A percentile compares a stretch with the other conserved stretches of the same genome.
These are phyloP conservation scores for Aschersonia sp. DNA, from an alignment of 2,329 filamentous ascomycete genomes.

Conservation along the genomic window DNA sequence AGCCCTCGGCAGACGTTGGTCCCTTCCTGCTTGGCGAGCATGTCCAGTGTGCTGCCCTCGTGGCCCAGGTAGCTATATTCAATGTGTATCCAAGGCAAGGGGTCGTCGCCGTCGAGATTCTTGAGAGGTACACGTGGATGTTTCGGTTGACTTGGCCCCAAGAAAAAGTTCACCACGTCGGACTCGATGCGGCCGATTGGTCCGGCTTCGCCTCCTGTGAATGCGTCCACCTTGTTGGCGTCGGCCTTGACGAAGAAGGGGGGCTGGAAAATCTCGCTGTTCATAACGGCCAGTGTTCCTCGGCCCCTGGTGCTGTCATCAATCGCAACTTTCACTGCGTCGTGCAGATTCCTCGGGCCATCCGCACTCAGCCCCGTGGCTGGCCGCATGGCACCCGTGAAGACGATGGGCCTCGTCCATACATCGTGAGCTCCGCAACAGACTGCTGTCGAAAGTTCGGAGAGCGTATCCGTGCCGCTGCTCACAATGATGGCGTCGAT, in stretches of 20 bases:
- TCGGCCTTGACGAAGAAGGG: slow-evolving; percentile 48
- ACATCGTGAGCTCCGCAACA: not conserved
- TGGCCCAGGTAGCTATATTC: slow-evolving; percentile 36
- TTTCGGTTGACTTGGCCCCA: slow-evolving; percentile 22
- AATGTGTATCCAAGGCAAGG: slow-evolving; percentile 39
- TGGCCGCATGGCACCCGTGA: slow-evolving; percentile 49
- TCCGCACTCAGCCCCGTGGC: slow-evolving; percentile 48
- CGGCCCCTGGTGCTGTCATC: slow-evolving; percentile 28
- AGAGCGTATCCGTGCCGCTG: slow-evolving; percentile 51
- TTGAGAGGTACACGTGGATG: not conserved
- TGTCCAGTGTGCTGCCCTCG: not conserved
- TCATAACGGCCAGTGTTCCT: slow-evolving; percentile 45
- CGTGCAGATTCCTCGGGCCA: slow-evolving; percentile 46
- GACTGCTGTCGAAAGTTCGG: slow-evolving; percentile 29
- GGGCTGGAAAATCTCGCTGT: slow-evolving; percentile 42
- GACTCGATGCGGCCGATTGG: slow-evolving; percentile 43
- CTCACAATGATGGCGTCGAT: slow-evolving; percentile 41
- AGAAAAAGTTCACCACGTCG: slow-evolving; percentile 46
- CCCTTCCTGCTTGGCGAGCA: slow-evolving; percentile 21
- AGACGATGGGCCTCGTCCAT: slow-evolving; percentile 36
- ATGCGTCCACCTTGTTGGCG: slow-evolving; percentile 48
- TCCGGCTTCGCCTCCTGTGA: slow-evolving; percentile 41
- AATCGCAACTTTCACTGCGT: slow-evolving; percentile 41
- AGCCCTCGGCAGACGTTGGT: slow-evolving; percentile 22
- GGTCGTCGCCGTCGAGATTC: not conserved